Evolutionary conservation across 371 early-diverging fungal species (phyloP).

Genomic region (Saksenaea oblongispora): DNA sequence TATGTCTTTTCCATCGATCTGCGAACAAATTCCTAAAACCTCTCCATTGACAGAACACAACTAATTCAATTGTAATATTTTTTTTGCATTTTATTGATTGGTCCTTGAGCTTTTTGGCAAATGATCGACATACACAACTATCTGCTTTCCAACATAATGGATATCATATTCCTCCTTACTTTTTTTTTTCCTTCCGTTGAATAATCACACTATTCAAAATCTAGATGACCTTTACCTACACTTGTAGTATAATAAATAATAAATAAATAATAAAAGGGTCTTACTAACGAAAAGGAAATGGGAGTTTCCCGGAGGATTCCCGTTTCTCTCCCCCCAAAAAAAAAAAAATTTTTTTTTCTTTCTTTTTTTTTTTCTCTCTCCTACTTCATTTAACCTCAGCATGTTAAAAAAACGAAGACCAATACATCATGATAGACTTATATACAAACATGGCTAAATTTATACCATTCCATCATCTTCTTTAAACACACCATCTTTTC

Average conservation of each 20-base stretch:
- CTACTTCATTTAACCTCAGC: neutral
- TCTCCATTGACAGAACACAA: neutral
- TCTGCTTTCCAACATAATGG: no score
- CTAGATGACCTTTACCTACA: no score
- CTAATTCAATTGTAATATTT: neutral
- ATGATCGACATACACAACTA: no score
- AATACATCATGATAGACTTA: neutral
- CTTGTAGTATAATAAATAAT: no score
- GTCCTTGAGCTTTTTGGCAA: neutral
- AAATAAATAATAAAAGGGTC: neutral
- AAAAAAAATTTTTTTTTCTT: neutral
- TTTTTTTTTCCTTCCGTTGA: no score
- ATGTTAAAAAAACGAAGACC: neutral
- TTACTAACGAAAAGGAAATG: no score
- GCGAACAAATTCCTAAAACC: neutral
- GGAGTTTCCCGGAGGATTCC: no score
- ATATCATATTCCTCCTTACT: neutral
- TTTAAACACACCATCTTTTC: slow-evolving; percentile 17
- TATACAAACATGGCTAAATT: neutral
- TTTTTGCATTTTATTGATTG: neutral
- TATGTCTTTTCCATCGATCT: neutral
- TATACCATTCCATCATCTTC: slow-evolving; percentile 10
- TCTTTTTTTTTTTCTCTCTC: neutral
- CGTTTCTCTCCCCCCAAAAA: neutral
- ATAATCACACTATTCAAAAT: no score